Percentiles rank a stretch among this genome's conserved stretches.
Evolutionary conservation across 768 basidiomycete genomes (phyloP).

Genomic region (Lentinus brumalis): DNA sequence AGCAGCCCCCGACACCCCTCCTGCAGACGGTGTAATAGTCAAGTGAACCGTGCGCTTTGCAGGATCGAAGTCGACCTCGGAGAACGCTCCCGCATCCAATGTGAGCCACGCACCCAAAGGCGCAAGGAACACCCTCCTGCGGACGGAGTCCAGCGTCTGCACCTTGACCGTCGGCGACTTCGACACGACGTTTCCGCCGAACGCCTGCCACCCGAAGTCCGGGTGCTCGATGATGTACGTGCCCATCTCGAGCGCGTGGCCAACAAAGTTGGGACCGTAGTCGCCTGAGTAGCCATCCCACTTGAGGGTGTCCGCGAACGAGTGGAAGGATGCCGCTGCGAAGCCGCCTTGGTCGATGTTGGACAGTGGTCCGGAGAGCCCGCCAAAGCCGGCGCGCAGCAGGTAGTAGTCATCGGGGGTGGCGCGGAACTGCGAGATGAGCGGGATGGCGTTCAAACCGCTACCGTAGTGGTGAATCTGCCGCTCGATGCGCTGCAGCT

Average conservation of each 20-base stretch:
- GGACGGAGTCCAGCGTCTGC: conserved; percentile 47
- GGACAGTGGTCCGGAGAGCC: conserved; percentile 52
- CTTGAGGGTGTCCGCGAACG: conserved; percentile 55
- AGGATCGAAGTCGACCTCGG: conserved; percentile 43
- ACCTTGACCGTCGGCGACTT: conserved; percentile 46
- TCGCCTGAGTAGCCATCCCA: conserved; percentile 64
- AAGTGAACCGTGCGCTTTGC: conserved; percentile 39
- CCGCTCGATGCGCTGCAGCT: conserved; percentile 54
- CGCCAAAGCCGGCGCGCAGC: conserved; percentile 54
- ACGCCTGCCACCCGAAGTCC: conserved; percentile 63
- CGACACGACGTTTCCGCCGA: conserved; percentile 50
- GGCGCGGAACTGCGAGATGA: conserved; percentile 50
- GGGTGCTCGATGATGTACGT: conserved; percentile 51
- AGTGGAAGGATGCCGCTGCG: conserved; percentile 60
- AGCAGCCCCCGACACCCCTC: conserved; percentile 44
- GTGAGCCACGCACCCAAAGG: conserved; percentile 48
- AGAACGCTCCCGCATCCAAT: conserved; percentile 56
- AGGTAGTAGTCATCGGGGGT: conserved; percentile 52
- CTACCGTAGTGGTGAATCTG: conserved; percentile 63
- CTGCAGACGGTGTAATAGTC: conserved; percentile 42
- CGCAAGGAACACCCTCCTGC: conserved; percentile 54
- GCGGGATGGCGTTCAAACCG: conserved; percentile 56
- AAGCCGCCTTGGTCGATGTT: conserved; percentile 62
- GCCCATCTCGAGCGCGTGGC: conserved; percentile 50
- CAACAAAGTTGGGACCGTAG: conserved; percentile 62